These are phyloP conservation scores for Capsicum rhomboideum DNA, from an alignment of 257 asterid genomes.

Conservation along the genomic window DNA sequence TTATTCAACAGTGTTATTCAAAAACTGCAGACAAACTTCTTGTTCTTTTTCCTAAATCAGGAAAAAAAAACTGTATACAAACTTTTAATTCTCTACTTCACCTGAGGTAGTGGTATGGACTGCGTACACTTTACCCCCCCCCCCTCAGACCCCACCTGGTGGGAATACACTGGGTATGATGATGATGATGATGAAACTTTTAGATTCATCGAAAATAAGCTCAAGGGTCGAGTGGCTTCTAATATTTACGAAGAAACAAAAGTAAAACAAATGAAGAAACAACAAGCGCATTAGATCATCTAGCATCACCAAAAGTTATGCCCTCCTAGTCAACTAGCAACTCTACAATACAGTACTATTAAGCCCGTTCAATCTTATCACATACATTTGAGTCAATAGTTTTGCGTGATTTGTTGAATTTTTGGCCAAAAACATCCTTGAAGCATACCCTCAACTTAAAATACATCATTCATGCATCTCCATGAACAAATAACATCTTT, in stretches of 20 bases:
- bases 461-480: not conserved
- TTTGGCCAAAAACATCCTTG: not conserved
- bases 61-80: not conserved
- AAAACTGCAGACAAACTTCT: not conserved
- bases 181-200: too few relatives aligned
- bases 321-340: not conserved
- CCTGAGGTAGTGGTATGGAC: too few relatives aligned
- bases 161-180: too few relatives aligned
- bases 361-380: not conserved
- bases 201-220: not conserved
- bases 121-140: too few relatives aligned
- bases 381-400: not conserved
- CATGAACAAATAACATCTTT: not conserved
- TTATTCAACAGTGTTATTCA: not conserved
- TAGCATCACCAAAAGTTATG: not conserved
- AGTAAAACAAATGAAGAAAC: not conserved
- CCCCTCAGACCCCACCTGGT: too few relatives aligned
- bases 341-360: not conserved
- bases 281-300: not conserved
- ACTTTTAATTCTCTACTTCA: too few relatives aligned
- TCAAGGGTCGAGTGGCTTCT: not conserved
- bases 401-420: not conserved
- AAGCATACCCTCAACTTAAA: not conserved
- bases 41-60: not conserved
- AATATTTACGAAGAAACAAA: not conserved